Percentiles rank a stretch among this genome's conserved stretches.
Conservation (phyloP, 2,329 filamentous ascomycete species). For the Rhinocladiella similis region DNA sequence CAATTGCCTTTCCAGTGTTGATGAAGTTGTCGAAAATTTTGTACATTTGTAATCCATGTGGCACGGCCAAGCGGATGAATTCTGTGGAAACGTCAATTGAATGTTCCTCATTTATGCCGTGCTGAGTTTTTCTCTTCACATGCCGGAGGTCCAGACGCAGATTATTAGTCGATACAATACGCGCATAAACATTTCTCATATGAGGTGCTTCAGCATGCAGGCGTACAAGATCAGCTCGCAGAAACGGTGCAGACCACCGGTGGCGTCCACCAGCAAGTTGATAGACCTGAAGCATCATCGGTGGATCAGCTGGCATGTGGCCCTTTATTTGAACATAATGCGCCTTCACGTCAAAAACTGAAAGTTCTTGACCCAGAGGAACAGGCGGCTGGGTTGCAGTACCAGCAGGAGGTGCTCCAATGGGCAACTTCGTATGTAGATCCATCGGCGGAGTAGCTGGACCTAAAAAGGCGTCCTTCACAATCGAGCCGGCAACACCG, state of each 20-base stretch:
- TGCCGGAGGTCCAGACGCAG: constrained; percentile 79
- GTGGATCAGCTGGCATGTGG: constrained; percentile 84
- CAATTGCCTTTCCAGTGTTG: constrained; percentile 81
- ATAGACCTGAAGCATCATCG: constrained; percentile 86
- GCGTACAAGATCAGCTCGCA: constrained; percentile 75
- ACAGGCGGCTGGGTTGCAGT: constrained; percentile 15
- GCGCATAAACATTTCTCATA: constrained; percentile 80
- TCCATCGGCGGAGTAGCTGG: constrained; percentile 23
- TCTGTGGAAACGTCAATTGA: constrained; percentile 83
- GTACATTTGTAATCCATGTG: constrained; percentile 86
- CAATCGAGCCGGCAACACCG: constrained; percentile 74
- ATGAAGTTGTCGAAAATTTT: constrained; percentile 90
- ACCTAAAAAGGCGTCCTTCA: constrained; percentile 65
- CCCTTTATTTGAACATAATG: constrained; percentile 84
- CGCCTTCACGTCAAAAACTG: constrained; percentile 80
- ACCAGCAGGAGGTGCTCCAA: constrained; percentile 28
- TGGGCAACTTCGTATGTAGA: not conserved
- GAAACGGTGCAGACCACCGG: constrained; percentile 81
- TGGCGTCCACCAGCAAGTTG: constrained; percentile 79
- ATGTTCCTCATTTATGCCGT: constrained; percentile 67
- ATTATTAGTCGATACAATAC: constrained; percentile 79
- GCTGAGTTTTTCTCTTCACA: constrained; percentile 66
- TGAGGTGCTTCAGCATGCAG: constrained; percentile 85
- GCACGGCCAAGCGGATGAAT: constrained; percentile 82
- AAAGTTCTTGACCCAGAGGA: constrained; percentile 58